Percentiles rank a stretch among this genome's conserved stretches.
These are phyloP conservation scores for Punctularia strigosozonata DNA, from an alignment of 768 basidiomycete species.

Conservation along the genomic window DNA sequence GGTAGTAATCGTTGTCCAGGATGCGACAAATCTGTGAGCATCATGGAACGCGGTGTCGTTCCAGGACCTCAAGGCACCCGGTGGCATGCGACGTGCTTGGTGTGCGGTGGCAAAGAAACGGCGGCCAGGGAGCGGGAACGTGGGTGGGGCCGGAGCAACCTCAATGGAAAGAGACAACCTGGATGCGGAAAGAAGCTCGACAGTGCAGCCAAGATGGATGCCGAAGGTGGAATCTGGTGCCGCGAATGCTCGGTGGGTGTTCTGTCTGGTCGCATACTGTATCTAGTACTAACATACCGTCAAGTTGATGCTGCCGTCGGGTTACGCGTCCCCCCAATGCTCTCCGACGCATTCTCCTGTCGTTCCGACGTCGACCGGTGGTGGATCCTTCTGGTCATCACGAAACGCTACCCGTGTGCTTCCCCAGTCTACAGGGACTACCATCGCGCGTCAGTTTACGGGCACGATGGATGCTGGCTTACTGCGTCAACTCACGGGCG, in stretches of 20 bases:
- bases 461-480: conserved; percentile 33
- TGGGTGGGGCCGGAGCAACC: conserved; percentile 25
- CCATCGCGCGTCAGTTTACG: conserved; percentile 66
- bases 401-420: conserved; percentile 25
- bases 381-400: conserved; percentile 16
- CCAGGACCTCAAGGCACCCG: conserved; percentile 73
- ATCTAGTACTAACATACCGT: conserved; percentile 4
- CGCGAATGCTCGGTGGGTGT: conserved; percentile 66
- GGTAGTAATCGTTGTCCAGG: conserved; percentile 58
- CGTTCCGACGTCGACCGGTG: conserved; percentile 32
- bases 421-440: conserved; percentile 58
- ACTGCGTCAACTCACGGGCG: conserved; percentile 52
- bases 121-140: conserved; percentile 21
- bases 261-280: neutral
- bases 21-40: conserved; percentile 60
- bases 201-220: conserved; percentile 68
- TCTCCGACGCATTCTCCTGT: conserved; percentile 43
- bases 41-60: conserved; percentile 79
- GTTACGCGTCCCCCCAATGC: conserved; percentile 34
- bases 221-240: conserved; percentile 68
- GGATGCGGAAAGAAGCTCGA: conserved; percentile 80
- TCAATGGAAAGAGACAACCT: conserved; percentile 45
- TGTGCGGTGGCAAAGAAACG: conserved; percentile 70
- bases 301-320: conserved; percentile 44
- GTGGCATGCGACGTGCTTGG: conserved; percentile 70